These are phyloP conservation scores for Leccinum disarticulatum DNA, from an alignment of 768 basidiomycete genomes.

Conservation along the genomic window DNA sequence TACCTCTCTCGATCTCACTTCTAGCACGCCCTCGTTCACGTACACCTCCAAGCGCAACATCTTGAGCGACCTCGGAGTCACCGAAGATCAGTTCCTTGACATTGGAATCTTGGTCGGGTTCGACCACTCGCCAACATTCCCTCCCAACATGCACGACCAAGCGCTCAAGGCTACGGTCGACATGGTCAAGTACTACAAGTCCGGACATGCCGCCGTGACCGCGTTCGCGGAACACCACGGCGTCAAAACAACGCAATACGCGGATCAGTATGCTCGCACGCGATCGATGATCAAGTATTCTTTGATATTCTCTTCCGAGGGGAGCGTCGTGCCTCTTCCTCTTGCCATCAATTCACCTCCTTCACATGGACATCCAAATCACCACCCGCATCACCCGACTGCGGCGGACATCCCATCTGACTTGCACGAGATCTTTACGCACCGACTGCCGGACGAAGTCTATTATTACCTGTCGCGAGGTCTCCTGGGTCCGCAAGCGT, in stretches of 20 bases:
- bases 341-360: slow-evolving; percentile 59
- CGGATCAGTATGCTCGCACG: slow-evolving; percentile 85
- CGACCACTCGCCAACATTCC: slow-evolving; percentile 77
- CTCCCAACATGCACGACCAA: slow-evolving; percentile 78
- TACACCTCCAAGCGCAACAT: slow-evolving; percentile 81
- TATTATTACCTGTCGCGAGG: slow-evolving; percentile 97
- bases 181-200: slow-evolving; percentile 91
- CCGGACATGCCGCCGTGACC: slow-evolving; percentile 76
- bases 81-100: slow-evolving; percentile 93
- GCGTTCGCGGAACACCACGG: slow-evolving; percentile 78
- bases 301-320: slow-evolving; percentile 86
- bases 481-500: slow-evolving; percentile 80
- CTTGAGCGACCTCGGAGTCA: slow-evolving; percentile 62
- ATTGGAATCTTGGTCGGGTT: slow-evolving; percentile 90
- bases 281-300: slow-evolving; percentile 91
- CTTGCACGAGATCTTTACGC: slow-evolving; percentile 92
- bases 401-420: slow-evolving; percentile 88
- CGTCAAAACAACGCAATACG: slow-evolving; percentile 77
- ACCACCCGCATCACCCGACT: slow-evolving; percentile 68
- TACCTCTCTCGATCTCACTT: slow-evolving; percentile 77
- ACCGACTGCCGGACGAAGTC: slow-evolving; percentile 92
- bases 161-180: slow-evolving; percentile 84
- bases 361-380: slow-evolving; percentile 49
- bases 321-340: slow-evolving; percentile 76
- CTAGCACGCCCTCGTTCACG: slow-evolving; percentile 69